Evolutionary conservation across 2,329 filamentous ascomycete species (phyloP).

Genomic region (Arthroderma sp.): DNA sequence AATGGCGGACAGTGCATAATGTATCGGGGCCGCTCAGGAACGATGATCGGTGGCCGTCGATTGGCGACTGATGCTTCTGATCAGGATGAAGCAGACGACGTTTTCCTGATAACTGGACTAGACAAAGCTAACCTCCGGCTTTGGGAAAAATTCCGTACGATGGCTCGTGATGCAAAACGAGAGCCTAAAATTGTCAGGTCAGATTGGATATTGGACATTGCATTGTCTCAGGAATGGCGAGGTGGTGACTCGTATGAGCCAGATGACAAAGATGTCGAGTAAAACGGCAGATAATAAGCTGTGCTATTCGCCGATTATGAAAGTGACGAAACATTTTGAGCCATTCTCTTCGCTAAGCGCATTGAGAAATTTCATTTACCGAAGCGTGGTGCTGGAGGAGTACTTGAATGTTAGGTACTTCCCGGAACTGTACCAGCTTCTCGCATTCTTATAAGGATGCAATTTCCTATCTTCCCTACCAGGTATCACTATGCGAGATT

Average conservation of each 20-base stretch:
- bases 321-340: not conserved
- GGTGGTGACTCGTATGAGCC: slow-evolving; percentile 51
- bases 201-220: slow-evolving; percentile 83
- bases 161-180: slow-evolving; percentile 68
- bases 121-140: slow-evolving; percentile 56
- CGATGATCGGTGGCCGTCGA: slow-evolving; percentile 53
- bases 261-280: slow-evolving; percentile 21
- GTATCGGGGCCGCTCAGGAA: slow-evolving; percentile 61
- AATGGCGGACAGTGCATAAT: slow-evolving; percentile 76
- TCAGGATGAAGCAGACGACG: slow-evolving; percentile 48
- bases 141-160: slow-evolving; percentile 68
- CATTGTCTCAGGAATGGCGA: slow-evolving; percentile 74
- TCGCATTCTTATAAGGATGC: not conserved
- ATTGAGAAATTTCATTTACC: not conserved
- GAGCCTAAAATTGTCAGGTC: slow-evolving; percentile 66
- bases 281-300: not conserved
- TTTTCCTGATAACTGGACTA: slow-evolving; percentile 69
- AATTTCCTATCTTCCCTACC: not conserved
- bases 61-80: slow-evolving; percentile 24
- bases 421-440: not conserved
- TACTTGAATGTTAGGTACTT: not conserved
- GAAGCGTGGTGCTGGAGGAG: not conserved
- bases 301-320: not conserved
- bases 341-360: not conserved
- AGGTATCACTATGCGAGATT: too few relatives aligned